Percentiles rank a stretch among this genome's conserved stretches.
Conservation (phyloP, 352 stramenopile genomes). For the Aphanomyces cochlioides region DNA sequence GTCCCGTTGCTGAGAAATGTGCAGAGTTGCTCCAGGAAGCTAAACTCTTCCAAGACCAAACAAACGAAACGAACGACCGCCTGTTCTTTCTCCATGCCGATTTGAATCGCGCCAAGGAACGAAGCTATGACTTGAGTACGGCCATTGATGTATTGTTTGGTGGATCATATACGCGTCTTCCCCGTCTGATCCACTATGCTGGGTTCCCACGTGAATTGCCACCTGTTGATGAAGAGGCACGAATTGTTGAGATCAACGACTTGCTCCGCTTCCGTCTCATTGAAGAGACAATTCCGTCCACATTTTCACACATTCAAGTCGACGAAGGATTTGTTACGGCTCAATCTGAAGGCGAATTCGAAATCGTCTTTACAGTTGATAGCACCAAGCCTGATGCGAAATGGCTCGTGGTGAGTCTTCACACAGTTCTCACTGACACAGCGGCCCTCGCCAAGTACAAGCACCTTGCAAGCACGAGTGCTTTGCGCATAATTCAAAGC, state of each 20-base stretch:
- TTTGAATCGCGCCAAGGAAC: constrained; percentile 74
- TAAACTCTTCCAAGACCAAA: constrained; percentile 62
- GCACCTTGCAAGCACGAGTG: constrained; percentile 63
- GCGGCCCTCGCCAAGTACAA: constrained; percentile 14
- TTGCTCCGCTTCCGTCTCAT: constrained; percentile 81
- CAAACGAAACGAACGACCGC: constrained; percentile 79
- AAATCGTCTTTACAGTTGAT: constrained; percentile 80
- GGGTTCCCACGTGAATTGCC: constrained; percentile 68
- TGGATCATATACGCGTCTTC: constrained; percentile 68
- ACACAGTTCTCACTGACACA: constrained; percentile 47
- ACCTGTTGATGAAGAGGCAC: constrained; percentile 49
- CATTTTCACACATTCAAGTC: constrained; percentile 75
- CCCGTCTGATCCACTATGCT: constrained; percentile 65
- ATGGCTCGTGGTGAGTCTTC: constrained; percentile 78
- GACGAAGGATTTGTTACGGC: constrained; percentile 76
- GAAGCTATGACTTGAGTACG: constrained; percentile 74
- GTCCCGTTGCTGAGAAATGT: constrained; percentile 70
- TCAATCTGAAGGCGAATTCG: constrained; percentile 70
- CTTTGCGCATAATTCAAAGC: constrained; percentile 71
- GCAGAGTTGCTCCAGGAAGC: constrained; percentile 55
- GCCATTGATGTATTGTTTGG: constrained; percentile 77
- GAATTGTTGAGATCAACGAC: constrained; percentile 63
- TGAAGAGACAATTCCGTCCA: constrained; percentile 68
- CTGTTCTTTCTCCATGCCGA: constrained; percentile 84
- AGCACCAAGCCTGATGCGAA: constrained; percentile 68